These are phyloP conservation scores for Hyaloscypha finlandica DNA, from an alignment of 495 filamentous ascomycete species.

Conservation along the genomic window DNA sequence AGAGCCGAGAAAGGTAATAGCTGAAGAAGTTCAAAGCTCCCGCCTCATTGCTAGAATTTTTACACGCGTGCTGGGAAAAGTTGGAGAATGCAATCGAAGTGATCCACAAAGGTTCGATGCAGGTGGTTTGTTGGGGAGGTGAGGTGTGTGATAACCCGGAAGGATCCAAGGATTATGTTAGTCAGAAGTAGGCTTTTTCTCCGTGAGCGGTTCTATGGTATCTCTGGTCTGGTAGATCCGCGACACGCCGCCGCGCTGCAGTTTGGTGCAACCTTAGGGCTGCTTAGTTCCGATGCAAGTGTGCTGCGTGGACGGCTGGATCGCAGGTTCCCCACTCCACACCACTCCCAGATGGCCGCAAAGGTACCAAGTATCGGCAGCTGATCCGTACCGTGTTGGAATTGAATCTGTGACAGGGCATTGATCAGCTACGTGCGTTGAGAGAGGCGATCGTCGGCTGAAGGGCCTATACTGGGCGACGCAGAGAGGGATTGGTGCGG, in stretches of 20 bases:
- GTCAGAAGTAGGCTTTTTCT: constrained; percentile 21
- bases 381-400: constrained; percentile 29
- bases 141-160: constrained; percentile 3
- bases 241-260: constrained; percentile 26
- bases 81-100: constrained; percentile 1
- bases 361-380: constrained; percentile 32
- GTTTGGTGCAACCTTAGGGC: constrained; percentile 31
- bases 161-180: constrained; percentile 15
- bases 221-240: constrained; percentile 25
- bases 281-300: constrained; percentile 34
- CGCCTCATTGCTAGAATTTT: constrained; percentile 26
- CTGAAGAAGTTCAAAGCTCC: constrained; percentile 18
- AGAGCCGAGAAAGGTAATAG: constrained; percentile 11
- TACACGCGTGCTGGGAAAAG: not conserved
- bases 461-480: constrained; percentile 15
- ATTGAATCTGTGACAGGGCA: constrained; percentile 28
- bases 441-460: constrained; percentile 25
- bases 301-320: constrained; percentile 14
- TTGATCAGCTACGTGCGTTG: constrained; percentile 29
- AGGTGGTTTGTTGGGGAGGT: not conserved
- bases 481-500: constrained; percentile 28
- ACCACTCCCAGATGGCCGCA: constrained; percentile 11
- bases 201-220: constrained; percentile 4
- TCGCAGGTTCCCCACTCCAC: constrained; percentile 17
- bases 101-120: constrained; percentile 3